Evolutionary conservation across 2,329 filamentous ascomycete genomes (phyloP).

Genomic region (Fusarium tupiense): DNA sequence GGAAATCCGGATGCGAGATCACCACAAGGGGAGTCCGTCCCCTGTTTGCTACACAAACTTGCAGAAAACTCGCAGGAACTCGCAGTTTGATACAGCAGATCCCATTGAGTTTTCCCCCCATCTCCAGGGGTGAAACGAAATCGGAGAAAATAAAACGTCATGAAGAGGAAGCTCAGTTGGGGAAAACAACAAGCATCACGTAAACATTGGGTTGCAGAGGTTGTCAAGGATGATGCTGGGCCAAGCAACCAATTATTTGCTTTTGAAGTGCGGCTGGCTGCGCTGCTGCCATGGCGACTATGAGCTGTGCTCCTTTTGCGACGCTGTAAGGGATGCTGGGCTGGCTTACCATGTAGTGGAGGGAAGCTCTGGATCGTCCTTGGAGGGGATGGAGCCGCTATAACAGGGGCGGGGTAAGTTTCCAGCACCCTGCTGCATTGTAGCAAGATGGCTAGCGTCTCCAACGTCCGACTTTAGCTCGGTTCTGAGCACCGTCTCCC

Average conservation of each 20-base stretch:
- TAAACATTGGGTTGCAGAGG: slow-evolving; percentile 35
- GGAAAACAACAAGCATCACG: slow-evolving; percentile 32
- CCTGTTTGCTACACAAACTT: background rate
- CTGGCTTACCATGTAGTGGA: slow-evolving; percentile 6
- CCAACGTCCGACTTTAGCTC: slow-evolving; percentile 33
- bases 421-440: slow-evolving; percentile 39
- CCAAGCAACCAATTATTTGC: slow-evolving; percentile 36
- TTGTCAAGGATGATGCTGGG: slow-evolving; percentile 42
- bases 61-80: slow-evolving; percentile 1
- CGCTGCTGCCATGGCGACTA: slow-evolving; percentile 48
- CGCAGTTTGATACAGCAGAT: background rate
- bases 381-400: slow-evolving; percentile 30
- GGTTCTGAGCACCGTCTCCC: slow-evolving; percentile 33
- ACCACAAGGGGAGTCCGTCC: background rate
- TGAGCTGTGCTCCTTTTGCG: slow-evolving; percentile 29
- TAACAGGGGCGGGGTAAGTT: slow-evolving; percentile 41
- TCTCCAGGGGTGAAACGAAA: slow-evolving; percentile 34
- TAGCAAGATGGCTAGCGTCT: slow-evolving; percentile 43
- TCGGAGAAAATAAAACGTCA: slow-evolving; percentile 30
- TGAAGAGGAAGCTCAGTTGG: slow-evolving; percentile 30
- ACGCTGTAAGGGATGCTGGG: slow-evolving; percentile 29
- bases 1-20: slow-evolving; percentile 7
- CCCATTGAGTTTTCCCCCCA: slow-evolving; percentile 9
- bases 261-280: slow-evolving; percentile 31
- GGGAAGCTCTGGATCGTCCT: slow-evolving; percentile 29